Evolutionary conservation across 2,329 filamentous ascomycete species (phyloP), one percentile per base, ranked within the genome.

Genomic region (Curvularia lunata): DNA sequence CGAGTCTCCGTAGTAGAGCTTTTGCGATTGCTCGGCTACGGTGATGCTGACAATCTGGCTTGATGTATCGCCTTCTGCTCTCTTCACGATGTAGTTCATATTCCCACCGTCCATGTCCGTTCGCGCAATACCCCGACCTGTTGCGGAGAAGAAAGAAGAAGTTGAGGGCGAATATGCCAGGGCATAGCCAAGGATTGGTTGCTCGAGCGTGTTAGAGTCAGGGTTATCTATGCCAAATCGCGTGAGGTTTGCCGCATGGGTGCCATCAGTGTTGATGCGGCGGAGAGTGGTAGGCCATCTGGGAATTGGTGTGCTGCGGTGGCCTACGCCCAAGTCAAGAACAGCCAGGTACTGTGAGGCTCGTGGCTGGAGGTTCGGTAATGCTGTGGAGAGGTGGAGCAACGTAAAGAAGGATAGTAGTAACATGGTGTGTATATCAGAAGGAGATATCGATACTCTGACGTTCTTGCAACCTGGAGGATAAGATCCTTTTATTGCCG

Each of bases 211-310:
- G 25, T 30, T 25, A n/a, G 55, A 12, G 7, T 28, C 28, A 13
- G 50, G n/a, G 5, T 16, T 23, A 27, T 25, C 13, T n/a, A 57
- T 50, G 3, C 58, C 56, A 41, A 61, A 64, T 42, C 52, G 38
- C 25, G 51, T 30, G 30, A 67, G 48, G 8, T 56, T 52, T 10
- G 50, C 56, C 6, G 57, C 38, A 21, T 62, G 54, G 21, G 51
- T 58, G 13, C 64, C 61, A 18, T 51, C 41, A 4, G 52, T 46
- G 19, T 54, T 51, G 28, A 65, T 28, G n/a, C 46, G 53, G 28
- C 60, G 58, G 10, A 65, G 48, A 12, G 61, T 61, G 9, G 63
- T 67, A 9, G 45, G 61, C 58, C 57, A 64, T 45, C 49, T 56
- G 5, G 59, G 45, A 19, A 58, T 47, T 2, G 57, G 61, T 32